Conservation (phyloP, 345 rosid genomes). For the Linum trigynum region DNA sequence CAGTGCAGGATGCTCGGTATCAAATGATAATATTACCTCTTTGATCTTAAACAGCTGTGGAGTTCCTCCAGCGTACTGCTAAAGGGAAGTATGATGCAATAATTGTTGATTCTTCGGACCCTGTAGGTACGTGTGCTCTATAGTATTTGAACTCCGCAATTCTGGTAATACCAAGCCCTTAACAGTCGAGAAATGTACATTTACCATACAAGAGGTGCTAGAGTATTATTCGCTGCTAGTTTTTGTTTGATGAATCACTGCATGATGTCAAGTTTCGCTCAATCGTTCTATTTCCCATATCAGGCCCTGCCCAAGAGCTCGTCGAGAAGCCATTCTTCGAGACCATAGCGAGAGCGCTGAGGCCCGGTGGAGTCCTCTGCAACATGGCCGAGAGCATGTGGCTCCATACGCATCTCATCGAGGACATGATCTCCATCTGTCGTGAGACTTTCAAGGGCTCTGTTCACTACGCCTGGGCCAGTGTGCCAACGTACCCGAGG, state of each 20-base stretch:
- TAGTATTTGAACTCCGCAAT: background rate
- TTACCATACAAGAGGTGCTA: background rate
- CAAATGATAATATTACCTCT: constrained; percentile 16
- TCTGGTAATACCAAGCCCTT: background rate
- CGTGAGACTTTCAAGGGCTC: constrained; percentile 68
- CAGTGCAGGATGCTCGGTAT: background rate
- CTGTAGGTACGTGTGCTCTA: constrained; percentile 59
- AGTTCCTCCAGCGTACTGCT: constrained; percentile 55
- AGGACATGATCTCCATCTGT: constrained; percentile 71
- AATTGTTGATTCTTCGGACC: constrained; percentile 94
- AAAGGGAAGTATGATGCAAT: constrained; percentile 82
- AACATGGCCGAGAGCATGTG: constrained; percentile 99
- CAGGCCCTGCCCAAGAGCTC: constrained; percentile 93
- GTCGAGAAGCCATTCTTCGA: constrained; percentile 94
- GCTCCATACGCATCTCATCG: constrained; percentile 94
- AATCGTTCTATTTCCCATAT: constrained; percentile 9
- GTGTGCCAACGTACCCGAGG: constrained; percentile 98
- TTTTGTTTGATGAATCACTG: background rate
- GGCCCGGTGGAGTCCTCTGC: constrained; percentile 92
- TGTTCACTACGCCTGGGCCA: constrained; percentile 91
- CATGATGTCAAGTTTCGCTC: background rate
- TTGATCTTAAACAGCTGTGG: constrained; percentile 51
- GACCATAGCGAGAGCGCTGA: constrained; percentile 59
- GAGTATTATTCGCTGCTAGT: no score
- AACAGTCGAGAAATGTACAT: background rate